phyloP scores from a whole-genome alignment of 2,329 filamentous ascomycete genomes.

The Penicillium sp. region DNA sequence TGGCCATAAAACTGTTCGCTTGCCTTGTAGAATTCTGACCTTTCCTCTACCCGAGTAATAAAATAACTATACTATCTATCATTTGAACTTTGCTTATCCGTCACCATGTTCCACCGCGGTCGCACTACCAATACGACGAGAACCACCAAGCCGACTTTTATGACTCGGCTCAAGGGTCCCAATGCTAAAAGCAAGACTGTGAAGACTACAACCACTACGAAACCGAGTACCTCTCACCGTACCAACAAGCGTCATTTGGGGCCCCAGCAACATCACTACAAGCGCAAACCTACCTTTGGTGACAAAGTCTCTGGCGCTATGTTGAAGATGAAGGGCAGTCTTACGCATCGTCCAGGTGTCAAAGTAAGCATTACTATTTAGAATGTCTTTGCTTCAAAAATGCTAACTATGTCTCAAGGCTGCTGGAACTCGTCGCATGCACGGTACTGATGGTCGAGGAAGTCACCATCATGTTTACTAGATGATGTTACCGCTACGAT shows the following conservation, averaged over 20 bases:
- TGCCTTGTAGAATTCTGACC: neutral
- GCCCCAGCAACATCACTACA: slow-evolving; percentile 56
- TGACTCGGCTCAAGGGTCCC: slow-evolving; percentile 54
- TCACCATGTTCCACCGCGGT: slow-evolving; percentile 21
- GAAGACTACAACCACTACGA: slow-evolving; percentile 43
- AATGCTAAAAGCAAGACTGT: slow-evolving; percentile 33
- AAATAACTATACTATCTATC: neutral
- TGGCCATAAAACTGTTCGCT: neutral
- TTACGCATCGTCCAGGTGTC: slow-evolving; percentile 68
- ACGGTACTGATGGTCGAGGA: slow-evolving; percentile 70
- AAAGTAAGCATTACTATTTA: slow-evolving; percentile 49
- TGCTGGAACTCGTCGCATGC: slow-evolving; percentile 72
- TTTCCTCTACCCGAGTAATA: neutral
- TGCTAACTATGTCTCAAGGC: slow-evolving; percentile 49
- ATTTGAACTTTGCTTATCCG: neutral
- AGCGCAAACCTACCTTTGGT: slow-evolving; percentile 66
- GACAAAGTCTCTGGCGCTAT: slow-evolving; percentile 79
- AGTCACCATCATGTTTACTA: slow-evolving; percentile 24
- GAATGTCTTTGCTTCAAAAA: neutral
- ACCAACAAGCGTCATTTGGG: slow-evolving; percentile 24
- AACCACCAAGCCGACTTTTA: slow-evolving; percentile 52
- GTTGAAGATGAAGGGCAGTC: slow-evolving; percentile 68
- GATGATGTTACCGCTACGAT: neutral
- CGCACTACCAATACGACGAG: slow-evolving; percentile 31
- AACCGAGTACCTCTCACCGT: neutral